Evolutionary conservation across 306 rosid genomes (phyloP).

Genomic region (Cucumis melo): DNA sequence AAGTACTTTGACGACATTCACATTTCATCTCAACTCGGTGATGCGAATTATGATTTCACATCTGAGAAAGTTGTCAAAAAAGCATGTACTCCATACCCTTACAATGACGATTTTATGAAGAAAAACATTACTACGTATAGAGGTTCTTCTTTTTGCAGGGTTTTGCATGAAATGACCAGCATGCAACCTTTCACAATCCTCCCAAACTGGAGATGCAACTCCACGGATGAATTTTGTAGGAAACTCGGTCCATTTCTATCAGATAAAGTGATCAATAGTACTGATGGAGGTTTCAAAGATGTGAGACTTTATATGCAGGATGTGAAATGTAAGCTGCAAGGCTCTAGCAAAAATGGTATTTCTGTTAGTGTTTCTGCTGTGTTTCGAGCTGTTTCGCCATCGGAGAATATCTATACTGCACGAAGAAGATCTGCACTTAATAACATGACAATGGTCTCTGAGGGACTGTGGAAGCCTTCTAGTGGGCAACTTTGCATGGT

Average conservation of each 20-base stretch:
- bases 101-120: constrained; percentile 24
- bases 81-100: constrained; percentile 78
- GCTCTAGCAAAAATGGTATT: constrained; percentile 12
- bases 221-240: constrained; percentile 55
- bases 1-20: constrained; percentile 63
- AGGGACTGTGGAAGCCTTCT: constrained; percentile 84
- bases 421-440: constrained; percentile 53
- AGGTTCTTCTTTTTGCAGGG: constrained; percentile 48
- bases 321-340: constrained; percentile 42
- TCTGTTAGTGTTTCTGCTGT: constrained; percentile 63
- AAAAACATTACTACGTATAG: constrained; percentile 33
- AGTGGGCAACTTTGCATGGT: constrained; percentile 96
- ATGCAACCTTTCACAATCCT: constrained; percentile 49
- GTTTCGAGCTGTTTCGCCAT: constrained; percentile 70
- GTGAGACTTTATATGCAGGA: constrained; percentile 61
- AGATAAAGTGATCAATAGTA: constrained; percentile 41
- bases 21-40: constrained; percentile 58
- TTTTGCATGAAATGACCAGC: constrained; percentile 52
- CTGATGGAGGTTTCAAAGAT: constrained; percentile 69
- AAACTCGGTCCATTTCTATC: constrained; percentile 65
- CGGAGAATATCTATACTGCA: constrained; percentile 48
- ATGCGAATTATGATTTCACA: constrained; percentile 26
- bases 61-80: constrained; percentile 41
- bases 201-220: constrained; percentile 79
- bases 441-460: constrained; percentile 63